These are phyloP conservation scores for Mycothermus thermophilus DNA, from an alignment of 495 filamentous ascomycete genomes.

Conservation along the genomic window DNA sequence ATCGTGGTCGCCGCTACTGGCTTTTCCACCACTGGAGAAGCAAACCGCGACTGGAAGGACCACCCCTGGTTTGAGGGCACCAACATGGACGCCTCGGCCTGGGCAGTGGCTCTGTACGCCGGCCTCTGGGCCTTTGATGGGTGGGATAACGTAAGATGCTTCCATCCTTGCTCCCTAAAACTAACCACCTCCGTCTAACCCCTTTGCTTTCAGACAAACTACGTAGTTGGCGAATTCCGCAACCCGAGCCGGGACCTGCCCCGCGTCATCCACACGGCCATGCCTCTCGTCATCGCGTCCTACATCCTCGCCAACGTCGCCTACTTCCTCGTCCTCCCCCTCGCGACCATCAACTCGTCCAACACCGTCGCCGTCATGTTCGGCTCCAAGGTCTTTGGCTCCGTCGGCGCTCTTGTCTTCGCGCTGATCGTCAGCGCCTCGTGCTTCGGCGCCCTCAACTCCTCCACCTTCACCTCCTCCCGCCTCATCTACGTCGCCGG, in stretches of 20 bases:
- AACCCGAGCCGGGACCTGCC: constrained; percentile 83
- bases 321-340: constrained; percentile 91
- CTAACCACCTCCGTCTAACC: background rate
- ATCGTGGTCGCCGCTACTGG: constrained; percentile 84
- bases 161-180: background rate
- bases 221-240: constrained; percentile 91
- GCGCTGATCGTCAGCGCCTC: constrained; percentile 79
- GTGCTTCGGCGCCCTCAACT: constrained; percentile 88
- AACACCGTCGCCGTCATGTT: constrained; percentile 95
- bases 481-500: constrained; percentile 88
- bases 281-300: constrained; percentile 81
- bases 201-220: constrained; percentile 58
- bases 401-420: constrained; percentile 65
- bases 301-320: constrained; percentile 85
- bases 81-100: constrained; percentile 59
- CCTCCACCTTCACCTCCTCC: constrained; percentile 83
- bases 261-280: constrained; percentile 88
- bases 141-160: constrained; percentile 80
- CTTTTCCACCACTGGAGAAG: constrained; percentile 55
- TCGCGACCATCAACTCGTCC: constrained; percentile 58
- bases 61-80: constrained; percentile 83
- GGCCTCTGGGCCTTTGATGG: constrained; percentile 97
- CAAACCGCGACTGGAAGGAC: constrained; percentile 78
- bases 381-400: constrained; percentile 77
- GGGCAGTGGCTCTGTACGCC: constrained; percentile 88